Conservation (phyloP, 768 basidiomycete genomes). For the Leucogyrophana mollusca region DNA sequence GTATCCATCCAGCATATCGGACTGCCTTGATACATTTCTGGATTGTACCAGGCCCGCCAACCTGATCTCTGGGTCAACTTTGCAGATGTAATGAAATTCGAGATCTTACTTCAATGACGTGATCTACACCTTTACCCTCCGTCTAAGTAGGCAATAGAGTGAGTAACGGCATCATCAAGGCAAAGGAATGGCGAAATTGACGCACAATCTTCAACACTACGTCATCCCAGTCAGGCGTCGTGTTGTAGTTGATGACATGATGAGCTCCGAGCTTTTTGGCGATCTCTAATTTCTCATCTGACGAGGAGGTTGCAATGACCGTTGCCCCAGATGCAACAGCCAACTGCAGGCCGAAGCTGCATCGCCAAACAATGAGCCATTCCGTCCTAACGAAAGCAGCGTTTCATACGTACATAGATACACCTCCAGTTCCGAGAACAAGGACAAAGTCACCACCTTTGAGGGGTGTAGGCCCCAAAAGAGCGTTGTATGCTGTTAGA, state of each 20-base stretch:
- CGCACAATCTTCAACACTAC: constrained; percentile 46
- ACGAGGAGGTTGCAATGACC: constrained; percentile 68
- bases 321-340: constrained; percentile 61
- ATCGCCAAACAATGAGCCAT: constrained; percentile 15
- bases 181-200: neutral
- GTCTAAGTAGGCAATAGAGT: constrained; percentile 22
- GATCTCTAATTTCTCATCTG: constrained; percentile 57
- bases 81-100: neutral
- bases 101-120: constrained; percentile 27
- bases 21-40: constrained; percentile 39
- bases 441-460: constrained; percentile 61
- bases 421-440: constrained; percentile 55
- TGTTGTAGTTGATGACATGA: constrained; percentile 63
- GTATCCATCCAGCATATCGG: constrained; percentile 41
- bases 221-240: constrained; percentile 55
- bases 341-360: constrained; percentile 58
- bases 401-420: constrained; percentile 42
- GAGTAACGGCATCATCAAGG: neutral
- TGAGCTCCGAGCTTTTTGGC: constrained; percentile 51
- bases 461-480: constrained; percentile 47
- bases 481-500: constrained; percentile 62
- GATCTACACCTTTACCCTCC: constrained; percentile 29
- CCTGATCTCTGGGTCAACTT: constrained; percentile 26
- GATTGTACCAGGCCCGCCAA: constrained; percentile 55
- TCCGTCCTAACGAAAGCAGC: neutral